Conservation (phyloP, 1,284 basidiomycete species). For the Irpex rosettiformis region DNA sequence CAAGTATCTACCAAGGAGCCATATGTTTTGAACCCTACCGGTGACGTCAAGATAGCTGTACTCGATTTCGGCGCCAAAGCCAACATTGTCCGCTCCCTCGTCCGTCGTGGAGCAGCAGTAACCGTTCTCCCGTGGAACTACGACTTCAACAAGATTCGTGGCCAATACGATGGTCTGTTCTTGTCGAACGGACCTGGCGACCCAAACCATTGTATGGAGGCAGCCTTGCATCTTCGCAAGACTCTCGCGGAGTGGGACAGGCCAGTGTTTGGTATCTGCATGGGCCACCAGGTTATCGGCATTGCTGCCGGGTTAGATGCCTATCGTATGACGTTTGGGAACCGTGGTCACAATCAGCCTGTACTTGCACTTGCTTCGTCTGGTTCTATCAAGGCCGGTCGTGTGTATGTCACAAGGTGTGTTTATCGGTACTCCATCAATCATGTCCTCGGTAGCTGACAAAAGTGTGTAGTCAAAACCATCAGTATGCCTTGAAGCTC, state of each 20-base stretch:
- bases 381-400: slow-evolving; percentile 90
- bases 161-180: slow-evolving; percentile 94
- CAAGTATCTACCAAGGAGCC: slow-evolving; percentile 86
- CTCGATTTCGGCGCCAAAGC: slow-evolving; percentile 98
- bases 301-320: slow-evolving; percentile 96
- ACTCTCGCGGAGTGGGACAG: slow-evolving; percentile 88
- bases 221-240: slow-evolving; percentile 75
- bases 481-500: slow-evolving; percentile 92
- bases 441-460: slow-evolving; percentile 21
- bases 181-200: slow-evolving; percentile 97
- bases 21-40: slow-evolving; percentile 85
- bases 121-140: slow-evolving; percentile 98
- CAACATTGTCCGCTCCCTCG: slow-evolving; percentile 92
- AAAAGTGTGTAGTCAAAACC: slow-evolving; percentile 67
- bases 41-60: slow-evolving; percentile 90
- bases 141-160: slow-evolving; percentile 89
- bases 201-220: slow-evolving; percentile 87
- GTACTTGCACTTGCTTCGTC: slow-evolving; percentile 90
- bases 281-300: slow-evolving; percentile 98
- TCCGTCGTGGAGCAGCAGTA: slow-evolving; percentile 87
- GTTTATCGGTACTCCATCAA: background rate
- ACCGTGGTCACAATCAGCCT: slow-evolving; percentile 99
- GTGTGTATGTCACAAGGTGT: slow-evolving; percentile 95
- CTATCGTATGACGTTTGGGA: slow-evolving; percentile 97
- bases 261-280: slow-evolving; percentile 98